phyloP scores from a whole-genome alignment of 768 basidiomycete species.

The Russula ochroleuca region DNA sequence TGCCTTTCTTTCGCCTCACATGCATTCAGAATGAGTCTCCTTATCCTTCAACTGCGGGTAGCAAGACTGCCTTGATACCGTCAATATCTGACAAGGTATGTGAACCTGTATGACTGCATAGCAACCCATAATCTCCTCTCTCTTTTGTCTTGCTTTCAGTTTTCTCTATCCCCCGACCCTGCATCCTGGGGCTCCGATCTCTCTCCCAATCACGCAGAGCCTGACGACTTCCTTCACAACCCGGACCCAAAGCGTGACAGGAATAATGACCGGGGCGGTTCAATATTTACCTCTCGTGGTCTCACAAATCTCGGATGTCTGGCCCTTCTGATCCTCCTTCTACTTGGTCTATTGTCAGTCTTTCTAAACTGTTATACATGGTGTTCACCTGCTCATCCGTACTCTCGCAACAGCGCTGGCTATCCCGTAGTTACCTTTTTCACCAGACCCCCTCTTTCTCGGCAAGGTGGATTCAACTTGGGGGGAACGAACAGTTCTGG shows the following conservation, averaged over 20 bases:
- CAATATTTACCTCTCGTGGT: conserved; percentile 40
- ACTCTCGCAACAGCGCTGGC: conserved; percentile 32
- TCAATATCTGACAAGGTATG: conserved; percentile 35
- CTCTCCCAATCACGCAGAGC: conserved; percentile 26
- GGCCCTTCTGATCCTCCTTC: conserved; percentile 7
- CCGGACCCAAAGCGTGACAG: conserved; percentile 34
- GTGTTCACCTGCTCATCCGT: neutral
- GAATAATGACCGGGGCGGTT: conserved; percentile 36
- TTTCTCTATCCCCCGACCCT: conserved; percentile 33
- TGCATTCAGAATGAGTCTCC: conserved; percentile 27
- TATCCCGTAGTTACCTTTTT: conserved; percentile 38
- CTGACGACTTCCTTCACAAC: conserved; percentile 36
- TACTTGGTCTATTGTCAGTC: conserved; percentile 26
- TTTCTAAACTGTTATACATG: neutral
- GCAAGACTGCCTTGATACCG: conserved; percentile 15
- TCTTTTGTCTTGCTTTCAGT: conserved; percentile 8
- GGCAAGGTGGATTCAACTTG: conserved; percentile 41
- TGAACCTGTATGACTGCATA: neutral
- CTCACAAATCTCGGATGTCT: conserved; percentile 41
- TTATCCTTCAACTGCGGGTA: conserved; percentile 21
- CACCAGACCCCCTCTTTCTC: conserved; percentile 28
- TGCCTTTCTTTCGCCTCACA: conserved; percentile 4
- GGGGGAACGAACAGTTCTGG: conserved; percentile 48
- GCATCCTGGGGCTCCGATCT: conserved; percentile 33
- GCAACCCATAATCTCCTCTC: neutral